Conservation (phyloP, 352 stramenopile genomes). For the Globisporangium acanthophoron region DNA sequence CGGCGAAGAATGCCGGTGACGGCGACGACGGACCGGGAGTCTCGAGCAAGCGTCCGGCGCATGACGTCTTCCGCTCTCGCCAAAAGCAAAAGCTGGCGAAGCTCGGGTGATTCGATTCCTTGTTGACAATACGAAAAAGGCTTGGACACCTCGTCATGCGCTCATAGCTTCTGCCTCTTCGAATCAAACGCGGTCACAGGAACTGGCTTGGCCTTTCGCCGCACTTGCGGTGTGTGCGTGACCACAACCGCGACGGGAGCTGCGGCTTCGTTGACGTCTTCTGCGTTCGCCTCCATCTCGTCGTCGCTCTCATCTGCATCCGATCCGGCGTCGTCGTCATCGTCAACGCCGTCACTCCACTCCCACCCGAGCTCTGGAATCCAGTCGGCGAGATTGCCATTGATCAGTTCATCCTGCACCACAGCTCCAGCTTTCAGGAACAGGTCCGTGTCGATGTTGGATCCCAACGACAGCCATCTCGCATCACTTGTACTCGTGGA, state of each 20-base stretch:
- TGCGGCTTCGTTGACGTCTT: background rate
- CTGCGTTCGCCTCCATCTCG: slow-evolving; percentile 19
- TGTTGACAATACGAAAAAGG: slow-evolving; percentile 11
- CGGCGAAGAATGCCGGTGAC: slow-evolving; percentile 30
- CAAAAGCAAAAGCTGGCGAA: slow-evolving; percentile 86
- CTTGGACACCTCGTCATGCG: background rate
- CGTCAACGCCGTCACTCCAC: slow-evolving; percentile 8
- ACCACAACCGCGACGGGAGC: background rate
- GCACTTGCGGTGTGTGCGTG: slow-evolving; percentile 11
- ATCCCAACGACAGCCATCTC: slow-evolving; percentile 6
- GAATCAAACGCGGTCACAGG: background rate
- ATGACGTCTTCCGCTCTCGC: slow-evolving; percentile 82
- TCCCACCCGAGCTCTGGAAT: slow-evolving; percentile 1
- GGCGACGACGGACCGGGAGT: slow-evolving; percentile 46
- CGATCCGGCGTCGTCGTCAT: slow-evolving; percentile 1
- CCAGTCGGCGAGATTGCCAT: slow-evolving; percentile 10
- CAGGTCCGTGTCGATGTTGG: slow-evolving; percentile 3
- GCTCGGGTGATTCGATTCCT: slow-evolving; percentile 34
- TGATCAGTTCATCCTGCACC: slow-evolving; percentile 13
- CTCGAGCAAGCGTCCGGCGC: slow-evolving; percentile 73
- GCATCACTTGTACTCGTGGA: background rate
- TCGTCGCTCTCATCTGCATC: slow-evolving; percentile 39
- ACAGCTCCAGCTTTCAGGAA: slow-evolving; percentile 7
- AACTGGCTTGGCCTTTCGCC: slow-evolving; percentile 2
- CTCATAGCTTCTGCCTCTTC: background rate